Percentiles rank a stretch among this genome's conserved stretches.
Conservation (phyloP, 2,329 filamentous ascomycete species). For the Didymella arachidicola region DNA sequence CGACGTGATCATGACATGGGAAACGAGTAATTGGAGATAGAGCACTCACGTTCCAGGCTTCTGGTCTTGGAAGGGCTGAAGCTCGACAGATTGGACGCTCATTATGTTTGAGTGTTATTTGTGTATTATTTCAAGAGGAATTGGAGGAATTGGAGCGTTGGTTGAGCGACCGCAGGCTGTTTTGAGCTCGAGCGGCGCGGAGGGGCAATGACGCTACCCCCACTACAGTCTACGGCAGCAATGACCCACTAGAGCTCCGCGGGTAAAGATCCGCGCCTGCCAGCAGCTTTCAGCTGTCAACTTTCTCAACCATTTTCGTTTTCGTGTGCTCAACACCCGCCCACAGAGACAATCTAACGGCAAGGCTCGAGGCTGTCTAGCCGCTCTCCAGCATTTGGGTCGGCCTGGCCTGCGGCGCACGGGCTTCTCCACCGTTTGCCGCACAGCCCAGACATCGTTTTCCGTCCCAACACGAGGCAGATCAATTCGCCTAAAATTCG, state of each 20-base stretch:
- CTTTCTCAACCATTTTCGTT: conserved; percentile 17
- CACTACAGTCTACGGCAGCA: conserved; percentile 35
- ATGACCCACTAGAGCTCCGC: conserved; percentile 37
- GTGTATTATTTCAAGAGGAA: conserved; percentile 32
- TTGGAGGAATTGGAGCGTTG: conserved; percentile 32
- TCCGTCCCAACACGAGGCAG: conserved; percentile 22
- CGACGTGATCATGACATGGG: conserved; percentile 7
- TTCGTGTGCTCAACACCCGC: conserved; percentile 15
- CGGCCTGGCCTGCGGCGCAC: conserved; percentile 21
- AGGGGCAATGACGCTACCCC: conserved; percentile 40
- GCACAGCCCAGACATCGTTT: conserved; percentile 21
- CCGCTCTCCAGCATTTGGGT: conserved; percentile 18
- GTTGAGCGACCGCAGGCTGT: conserved; percentile 32
- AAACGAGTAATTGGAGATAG: background rate
- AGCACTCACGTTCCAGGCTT: conserved; percentile 95
- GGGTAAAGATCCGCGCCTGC: conserved; percentile 19
- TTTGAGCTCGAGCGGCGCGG: conserved; percentile 32
- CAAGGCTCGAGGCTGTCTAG: conserved; percentile 20
- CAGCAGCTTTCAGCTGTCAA: conserved; percentile 14
- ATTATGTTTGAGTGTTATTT: conserved; percentile 52
- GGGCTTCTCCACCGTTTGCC: conserved; percentile 18
- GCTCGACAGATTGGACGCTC: conserved; percentile 79
- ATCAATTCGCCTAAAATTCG: conserved; percentile 19
- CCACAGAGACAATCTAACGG: conserved; percentile 15
- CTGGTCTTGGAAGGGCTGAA: conserved; percentile 91